Conservation (phyloP, 2,329 filamentous ascomycete species). For the Myriosclerotinia duriaeana region DNA sequence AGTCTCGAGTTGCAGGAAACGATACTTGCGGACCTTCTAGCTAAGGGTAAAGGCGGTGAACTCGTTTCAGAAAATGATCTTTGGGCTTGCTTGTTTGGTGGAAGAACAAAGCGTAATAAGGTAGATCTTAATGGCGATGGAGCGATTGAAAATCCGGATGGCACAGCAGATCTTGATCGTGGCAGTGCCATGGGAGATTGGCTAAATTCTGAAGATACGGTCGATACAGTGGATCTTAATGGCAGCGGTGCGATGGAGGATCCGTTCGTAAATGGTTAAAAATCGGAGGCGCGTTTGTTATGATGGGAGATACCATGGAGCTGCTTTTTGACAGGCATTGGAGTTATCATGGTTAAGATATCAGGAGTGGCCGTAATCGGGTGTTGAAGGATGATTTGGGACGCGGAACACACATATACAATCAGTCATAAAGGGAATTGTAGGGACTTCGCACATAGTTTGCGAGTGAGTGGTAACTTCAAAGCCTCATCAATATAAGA, state of each 20-base stretch:
- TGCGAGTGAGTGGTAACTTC: no score
- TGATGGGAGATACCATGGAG: not conserved
- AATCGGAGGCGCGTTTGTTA: not conserved
- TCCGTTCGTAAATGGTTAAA: not conserved
- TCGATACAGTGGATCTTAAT: not conserved
- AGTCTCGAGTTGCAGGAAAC: constrained; percentile 78
- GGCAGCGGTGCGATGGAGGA: not conserved
- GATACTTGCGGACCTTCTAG: constrained; percentile 67
- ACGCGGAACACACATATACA: not conserved
- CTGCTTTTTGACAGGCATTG: not conserved
- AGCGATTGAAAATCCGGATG: not conserved
- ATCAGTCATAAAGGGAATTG: not conserved
- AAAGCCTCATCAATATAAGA: no score
- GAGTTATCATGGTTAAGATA: not conserved
- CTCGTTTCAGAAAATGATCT: constrained; percentile 75
- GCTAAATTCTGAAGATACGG: not conserved
- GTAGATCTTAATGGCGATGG: not conserved
- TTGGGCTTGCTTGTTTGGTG: constrained; percentile 85
- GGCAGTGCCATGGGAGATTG: not conserved
- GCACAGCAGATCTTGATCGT: not conserved
- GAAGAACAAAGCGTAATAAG: constrained; percentile 20
- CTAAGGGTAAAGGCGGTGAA: constrained; percentile 73
- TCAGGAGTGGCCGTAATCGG: no score
- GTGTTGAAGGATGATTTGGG: not conserved
- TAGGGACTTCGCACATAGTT: not conserved